Base-by-base conservation (phyloP, 2,329 filamentous ascomycete genomes). In the Penicillium fuscoglaucum region DNA sequence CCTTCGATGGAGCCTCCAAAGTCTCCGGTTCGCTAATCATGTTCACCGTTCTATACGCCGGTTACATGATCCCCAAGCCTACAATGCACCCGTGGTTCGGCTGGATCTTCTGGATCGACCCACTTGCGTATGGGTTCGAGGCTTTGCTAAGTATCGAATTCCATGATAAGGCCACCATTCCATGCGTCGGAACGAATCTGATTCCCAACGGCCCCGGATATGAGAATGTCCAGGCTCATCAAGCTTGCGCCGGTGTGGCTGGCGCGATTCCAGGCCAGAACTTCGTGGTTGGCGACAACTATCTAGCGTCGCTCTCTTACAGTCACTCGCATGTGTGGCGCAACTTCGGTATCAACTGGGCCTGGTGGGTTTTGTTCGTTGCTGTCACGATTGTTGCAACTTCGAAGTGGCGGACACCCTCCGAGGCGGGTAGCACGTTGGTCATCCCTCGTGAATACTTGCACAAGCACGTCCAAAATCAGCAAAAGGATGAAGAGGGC, bases 311-410 rank as follows among this genome's bases (percentile, higher is more conserved):
- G 1, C 74, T 89, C 0, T 83, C 82, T 0, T 87, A 85, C 70
- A 76, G 74, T 24, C 74, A 82, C 51, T 65, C 66, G 0, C 79
- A 86, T 41, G 59, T 87, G 1, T 87, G 84, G 84, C 74, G 84
- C 9, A 87, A 87, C 67, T 82, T 87, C 57, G 84, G 84, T 10
- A 85, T 87, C 52, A 66, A 87, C 43, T 87, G 84, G 80, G 85
- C 80, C 0, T 89, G 80, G 80, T 88, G 86, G 84, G 79, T 72
- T 8, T 70, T 88, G 0, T 88, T 83, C 58, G 82, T 85, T 17
- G 79, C 57, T 4, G 66, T 87, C 5, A 89, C 87, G 0, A 80
- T 90, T 47, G 69, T 82, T 52, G 78, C 79, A 28, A 90, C 87
- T 0, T 74, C 75, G 0, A 74, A 76, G 17, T 89, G 87, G 87